phyloP scores from a whole-genome alignment of 1,284 basidiomycete genomes.

The Boletus hoseneyae region DNA sequence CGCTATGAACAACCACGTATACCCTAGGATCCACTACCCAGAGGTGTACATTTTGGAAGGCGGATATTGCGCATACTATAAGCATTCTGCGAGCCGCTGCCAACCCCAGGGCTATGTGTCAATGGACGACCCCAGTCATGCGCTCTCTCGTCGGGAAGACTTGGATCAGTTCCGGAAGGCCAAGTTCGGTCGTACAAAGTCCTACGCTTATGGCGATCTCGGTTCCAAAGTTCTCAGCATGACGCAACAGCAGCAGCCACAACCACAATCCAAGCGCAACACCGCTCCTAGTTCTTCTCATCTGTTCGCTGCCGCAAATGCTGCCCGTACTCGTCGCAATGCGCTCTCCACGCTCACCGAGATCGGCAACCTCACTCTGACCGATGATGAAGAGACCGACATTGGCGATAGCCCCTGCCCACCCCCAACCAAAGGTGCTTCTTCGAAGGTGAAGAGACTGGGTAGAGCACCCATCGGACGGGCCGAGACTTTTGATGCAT shows the following conservation, averaged over 20 bases:
- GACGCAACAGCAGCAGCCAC: constrained; percentile 38
- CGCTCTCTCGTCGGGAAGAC: constrained; percentile 77
- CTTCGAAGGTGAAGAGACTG: constrained; percentile 53
- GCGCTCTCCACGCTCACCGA: constrained; percentile 62
- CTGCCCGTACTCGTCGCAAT: constrained; percentile 56
- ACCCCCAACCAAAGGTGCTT: constrained; percentile 54
- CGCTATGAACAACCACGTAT: constrained; percentile 80
- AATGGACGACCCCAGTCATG: constrained; percentile 92
- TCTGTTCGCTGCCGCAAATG: constrained; percentile 65
- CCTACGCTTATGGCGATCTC: constrained; percentile 81
- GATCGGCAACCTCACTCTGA: constrained; percentile 52
- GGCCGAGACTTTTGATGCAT: constrained; percentile 63
- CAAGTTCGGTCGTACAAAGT: constrained; percentile 83
- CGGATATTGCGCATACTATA: constrained; percentile 89
- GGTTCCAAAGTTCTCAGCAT: constrained; percentile 37
- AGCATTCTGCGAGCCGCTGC: constrained; percentile 65
- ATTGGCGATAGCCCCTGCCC: constrained; percentile 80
- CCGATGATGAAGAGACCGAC: constrained; percentile 72
- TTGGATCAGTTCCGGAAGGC: constrained; percentile 89
- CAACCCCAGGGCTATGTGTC: constrained; percentile 81
- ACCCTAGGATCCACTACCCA: constrained; percentile 93
- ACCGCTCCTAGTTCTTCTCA: constrained; percentile 52
- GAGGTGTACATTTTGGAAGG: constrained; percentile 97
- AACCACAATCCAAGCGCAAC: constrained; percentile 53
- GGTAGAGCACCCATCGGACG: constrained; percentile 46